phyloP scores from a whole-genome alignment of 495 filamentous ascomycete genomes.

The Tuber melanosporum region DNA sequence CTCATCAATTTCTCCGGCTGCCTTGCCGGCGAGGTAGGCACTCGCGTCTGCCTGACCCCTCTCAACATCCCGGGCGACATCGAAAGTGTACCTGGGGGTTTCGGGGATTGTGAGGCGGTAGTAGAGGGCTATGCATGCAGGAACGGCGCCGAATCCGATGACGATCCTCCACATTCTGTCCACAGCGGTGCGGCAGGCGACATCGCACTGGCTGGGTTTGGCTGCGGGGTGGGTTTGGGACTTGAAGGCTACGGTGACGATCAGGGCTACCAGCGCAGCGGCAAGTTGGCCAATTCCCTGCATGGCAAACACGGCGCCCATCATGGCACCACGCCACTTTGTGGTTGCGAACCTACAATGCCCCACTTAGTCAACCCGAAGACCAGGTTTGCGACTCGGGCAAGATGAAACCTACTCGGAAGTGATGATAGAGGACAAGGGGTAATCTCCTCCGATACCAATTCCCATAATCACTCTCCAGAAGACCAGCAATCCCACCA shows the following conservation, averaged over 20 bases:
- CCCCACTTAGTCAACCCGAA: conserved; percentile 1
- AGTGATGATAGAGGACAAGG: conserved; percentile 76
- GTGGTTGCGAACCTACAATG: conserved; percentile 64
- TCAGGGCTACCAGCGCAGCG: conserved; percentile 64
- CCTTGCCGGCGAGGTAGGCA: conserved; percentile 54
- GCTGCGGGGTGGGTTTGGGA: conserved; percentile 51
- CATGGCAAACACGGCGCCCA: conserved; percentile 82
- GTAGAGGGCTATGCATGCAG: conserved; percentile 69
- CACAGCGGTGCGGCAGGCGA: conserved; percentile 59
- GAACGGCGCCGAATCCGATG: conserved; percentile 71
- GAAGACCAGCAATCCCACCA: conserved; percentile 75
- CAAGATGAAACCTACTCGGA: conserved; percentile 56
- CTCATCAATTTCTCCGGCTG: conserved; percentile 51
- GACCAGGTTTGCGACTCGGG: not conserved
- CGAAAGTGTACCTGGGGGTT: conserved; percentile 76
- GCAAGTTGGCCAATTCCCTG: conserved; percentile 71
- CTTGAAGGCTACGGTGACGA: conserved; percentile 65
- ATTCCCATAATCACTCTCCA: conserved; percentile 83
- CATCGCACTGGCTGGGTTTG: conserved; percentile 50
- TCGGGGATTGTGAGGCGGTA: conserved; percentile 80
- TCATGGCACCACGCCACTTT: conserved; percentile 81
- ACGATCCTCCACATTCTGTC: conserved; percentile 80
- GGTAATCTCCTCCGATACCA: conserved; percentile 83
- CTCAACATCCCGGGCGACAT: conserved; percentile 65
- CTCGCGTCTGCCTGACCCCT: conserved; percentile 63